Base-by-base conservation (phyloP, 352 stramenopile species). In the Pythium phragmiticola region DNA sequence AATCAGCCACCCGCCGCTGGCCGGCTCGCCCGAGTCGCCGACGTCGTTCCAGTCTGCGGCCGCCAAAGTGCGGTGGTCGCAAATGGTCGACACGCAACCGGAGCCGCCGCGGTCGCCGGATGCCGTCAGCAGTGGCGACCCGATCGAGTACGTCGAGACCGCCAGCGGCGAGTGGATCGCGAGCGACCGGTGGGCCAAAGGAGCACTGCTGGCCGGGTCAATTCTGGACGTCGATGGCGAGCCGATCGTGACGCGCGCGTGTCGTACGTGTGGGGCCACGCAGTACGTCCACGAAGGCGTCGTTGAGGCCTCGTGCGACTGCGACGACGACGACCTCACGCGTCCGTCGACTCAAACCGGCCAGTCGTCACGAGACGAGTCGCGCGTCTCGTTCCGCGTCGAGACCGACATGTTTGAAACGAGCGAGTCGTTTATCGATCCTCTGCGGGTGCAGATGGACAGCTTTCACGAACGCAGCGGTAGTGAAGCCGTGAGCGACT, bases 91-190 rank as follows among this genome's bases (percentile, higher is more conserved):
- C 12, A 14, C 41, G 26, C 30, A 72, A 26, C 60, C 59, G 4
- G 66, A 72, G 43, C 59, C 59, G 11, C 51, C 48, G 5, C 14
- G 19, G 1, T 66, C 54, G 0, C 60, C 56, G 0, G 60, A 66
- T 36, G 59, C 84, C 2, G 46, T 43, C 36, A 76, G 69, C 36
- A 54, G 69, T 2, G 69, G 64, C 12, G 79, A 90, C 55, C 72
- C 72, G 4, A 62, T 82, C 19, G 82, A 91, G 60, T 78, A 82
- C 57, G 72, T 89, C 43, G 82, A 89, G 57, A 79, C 69, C 21
- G 74, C 69, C 23, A 78, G 80, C 26, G 82, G 82, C 39, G 72
- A 91, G 51, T 91, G 82, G 82, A 70, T 89, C n/a, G 74, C 76
- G 23, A 75, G 73, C 17, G 69, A 74, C 45, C 62, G 59, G 37